Conservation (phyloP, 2,329 filamentous ascomycete genomes). For the Pestalotiopsis sp. region DNA sequence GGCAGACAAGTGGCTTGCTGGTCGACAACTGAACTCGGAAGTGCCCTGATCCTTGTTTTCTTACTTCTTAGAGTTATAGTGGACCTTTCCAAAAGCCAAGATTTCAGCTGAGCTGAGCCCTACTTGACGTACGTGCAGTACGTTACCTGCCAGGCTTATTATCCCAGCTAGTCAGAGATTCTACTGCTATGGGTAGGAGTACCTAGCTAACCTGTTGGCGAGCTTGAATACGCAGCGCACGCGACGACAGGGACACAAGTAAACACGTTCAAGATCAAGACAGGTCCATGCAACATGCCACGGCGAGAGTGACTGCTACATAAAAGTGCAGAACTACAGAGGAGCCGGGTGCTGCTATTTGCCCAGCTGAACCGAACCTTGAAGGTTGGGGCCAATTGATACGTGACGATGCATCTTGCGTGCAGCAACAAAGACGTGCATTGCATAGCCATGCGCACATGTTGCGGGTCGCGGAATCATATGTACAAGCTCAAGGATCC, state of each 20-base stretch:
- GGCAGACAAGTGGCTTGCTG: not conserved
- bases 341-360: not conserved
- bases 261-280: not conserved
- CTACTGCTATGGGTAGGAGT: not conserved
- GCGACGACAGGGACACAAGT: not conserved
- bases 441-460: not conserved
- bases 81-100: not conserved
- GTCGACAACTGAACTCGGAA: not conserved
- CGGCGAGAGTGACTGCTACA: no score
- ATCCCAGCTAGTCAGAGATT: not conserved
- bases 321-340: no score
- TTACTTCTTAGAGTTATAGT: not conserved
- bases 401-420: not conserved
- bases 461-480: not conserved
- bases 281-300: no score
- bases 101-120: slow-evolving; percentile 3
- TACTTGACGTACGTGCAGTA: not conserved
- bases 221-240: not conserved
- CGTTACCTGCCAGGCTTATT: not conserved
- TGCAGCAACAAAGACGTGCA: not conserved
- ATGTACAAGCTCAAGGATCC: not conserved
- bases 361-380: not conserved
- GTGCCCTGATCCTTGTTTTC: not conserved
- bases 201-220: not conserved
- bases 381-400: not conserved